These are phyloP conservation scores for Paxillus ammoniavirescens DNA, from an alignment of 768 basidiomycete species.

Conservation along the genomic window DNA sequence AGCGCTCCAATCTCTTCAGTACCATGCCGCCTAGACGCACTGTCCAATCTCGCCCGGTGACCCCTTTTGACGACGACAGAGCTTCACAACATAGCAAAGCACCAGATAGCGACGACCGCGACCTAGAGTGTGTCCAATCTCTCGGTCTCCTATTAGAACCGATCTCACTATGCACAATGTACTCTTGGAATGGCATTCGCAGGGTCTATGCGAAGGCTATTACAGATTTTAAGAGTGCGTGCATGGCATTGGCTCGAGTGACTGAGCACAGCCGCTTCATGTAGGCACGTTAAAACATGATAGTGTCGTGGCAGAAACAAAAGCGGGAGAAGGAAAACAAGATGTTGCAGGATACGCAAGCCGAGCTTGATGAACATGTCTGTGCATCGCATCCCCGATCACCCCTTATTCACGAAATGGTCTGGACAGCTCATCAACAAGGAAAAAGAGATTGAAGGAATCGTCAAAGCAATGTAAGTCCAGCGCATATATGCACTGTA, in stretches of 20 bases:
- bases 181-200: not conserved
- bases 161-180: not conserved
- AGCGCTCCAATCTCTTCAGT: not conserved
- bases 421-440: slow-evolving; percentile 22
- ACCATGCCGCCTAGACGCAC: slow-evolving; percentile 14
- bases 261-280: not conserved
- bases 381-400: not conserved
- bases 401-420: not conserved
- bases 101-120: slow-evolving; percentile 26
- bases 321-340: slow-evolving; percentile 22
- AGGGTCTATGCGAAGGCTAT: slow-evolving; percentile 31
- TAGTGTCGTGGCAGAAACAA: slow-evolving; percentile 35
- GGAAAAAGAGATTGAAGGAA: slow-evolving; percentile 12
- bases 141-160: not conserved
- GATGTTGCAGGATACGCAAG: slow-evolving; percentile 19
- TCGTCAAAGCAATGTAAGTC: slow-evolving; percentile 27
- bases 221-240: slow-evolving; percentile 31
- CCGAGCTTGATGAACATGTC: slow-evolving; percentile 28
- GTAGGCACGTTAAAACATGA: not conserved
- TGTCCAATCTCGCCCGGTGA: slow-evolving; percentile 11
- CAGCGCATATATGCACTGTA: slow-evolving; percentile 6
- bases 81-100: slow-evolving; percentile 17
- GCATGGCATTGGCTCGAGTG: not conserved
- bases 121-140: slow-evolving; percentile 21
- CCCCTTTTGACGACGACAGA: slow-evolving; percentile 8